phyloP scores from a whole-genome alignment of 2,329 filamentous ascomycete genomes.

The Stagonosporopsis vannaccii region DNA sequence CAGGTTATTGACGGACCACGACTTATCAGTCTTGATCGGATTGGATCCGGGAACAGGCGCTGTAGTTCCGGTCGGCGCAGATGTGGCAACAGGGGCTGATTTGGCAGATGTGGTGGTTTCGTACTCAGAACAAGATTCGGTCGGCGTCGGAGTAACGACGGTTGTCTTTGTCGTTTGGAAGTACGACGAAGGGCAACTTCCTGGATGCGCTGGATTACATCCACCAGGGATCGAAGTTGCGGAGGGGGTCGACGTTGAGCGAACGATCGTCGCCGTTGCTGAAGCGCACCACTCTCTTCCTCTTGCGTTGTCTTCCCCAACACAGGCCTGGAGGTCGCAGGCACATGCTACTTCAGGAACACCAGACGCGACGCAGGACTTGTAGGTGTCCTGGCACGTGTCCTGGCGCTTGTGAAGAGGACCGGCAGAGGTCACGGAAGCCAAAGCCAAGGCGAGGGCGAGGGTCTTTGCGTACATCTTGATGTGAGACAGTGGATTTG shows the following conservation, averaged over 20 bases:
- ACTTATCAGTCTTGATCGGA: constrained; percentile 20
- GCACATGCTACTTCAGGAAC: constrained; percentile 20
- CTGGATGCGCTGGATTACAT: constrained; percentile 16
- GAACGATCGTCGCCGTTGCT: constrained; percentile 16
- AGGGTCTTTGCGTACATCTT: constrained; percentile 19
- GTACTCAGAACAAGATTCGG: constrained; percentile 7
- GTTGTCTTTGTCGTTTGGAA: not conserved
- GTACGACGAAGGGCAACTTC: constrained; percentile 10
- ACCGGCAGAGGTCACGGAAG: constrained; percentile 14
- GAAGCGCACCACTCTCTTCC: constrained; percentile 20
- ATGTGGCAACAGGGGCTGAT: not conserved
- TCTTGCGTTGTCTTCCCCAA: constrained; percentile 19
- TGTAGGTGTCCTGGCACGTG: constrained; percentile 17
- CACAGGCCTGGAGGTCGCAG: constrained; percentile 17
- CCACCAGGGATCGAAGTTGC: constrained; percentile 8
- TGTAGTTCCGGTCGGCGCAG: not conserved
- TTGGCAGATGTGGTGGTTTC: constrained; percentile 9
- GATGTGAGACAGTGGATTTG: not conserved
- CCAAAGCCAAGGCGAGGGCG: constrained; percentile 16
- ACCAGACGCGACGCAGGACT: constrained; percentile 19
- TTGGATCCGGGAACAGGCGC: constrained; percentile 11
- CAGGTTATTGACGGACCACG: constrained; percentile 21
- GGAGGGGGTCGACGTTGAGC: not conserved
- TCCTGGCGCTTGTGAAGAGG: constrained; percentile 14
- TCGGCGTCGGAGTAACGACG: not conserved